Conservation (phyloP, 2,329 filamentous ascomycete genomes). For the Geosmithia flava region DNA sequence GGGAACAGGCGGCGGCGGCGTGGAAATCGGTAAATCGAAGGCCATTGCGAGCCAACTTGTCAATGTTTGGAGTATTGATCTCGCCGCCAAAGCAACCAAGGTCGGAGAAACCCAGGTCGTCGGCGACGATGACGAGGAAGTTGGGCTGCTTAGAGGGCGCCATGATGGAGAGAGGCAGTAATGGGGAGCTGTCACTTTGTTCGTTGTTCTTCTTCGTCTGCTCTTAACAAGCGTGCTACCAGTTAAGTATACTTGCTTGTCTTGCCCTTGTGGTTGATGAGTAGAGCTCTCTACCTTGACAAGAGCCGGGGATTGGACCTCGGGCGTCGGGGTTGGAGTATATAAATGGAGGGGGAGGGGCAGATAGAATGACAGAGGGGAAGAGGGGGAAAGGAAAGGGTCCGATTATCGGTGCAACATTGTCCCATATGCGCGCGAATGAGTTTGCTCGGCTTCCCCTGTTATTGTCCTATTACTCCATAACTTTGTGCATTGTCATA, state of each 20-base stretch:
- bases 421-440: not conserved
- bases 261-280: not conserved
- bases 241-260: too few relatives aligned
- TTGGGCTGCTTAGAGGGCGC: conserved; percentile 13
- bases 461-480: not conserved
- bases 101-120: conserved; percentile 14
- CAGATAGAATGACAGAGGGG: not conserved
- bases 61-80: conserved; percentile 43
- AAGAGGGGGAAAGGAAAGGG: not conserved
- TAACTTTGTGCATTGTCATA: not conserved
- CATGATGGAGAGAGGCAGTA: conserved; percentile 1
- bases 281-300: not conserved
- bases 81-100: conserved; percentile 35
- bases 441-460: not conserved
- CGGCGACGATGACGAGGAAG: conserved; percentile 14
- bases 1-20: conserved; percentile 51
- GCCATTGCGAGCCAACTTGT: conserved; percentile 32
- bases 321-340: not conserved
- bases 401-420: not conserved
- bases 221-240: too few relatives aligned
- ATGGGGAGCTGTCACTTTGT: too few relatives aligned
- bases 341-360: not conserved
- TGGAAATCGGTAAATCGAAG: conserved; percentile 50
- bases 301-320: not conserved
- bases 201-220: too few relatives aligned